Evolutionary conservation across 768 basidiomycete species (phyloP), one percentile per base, ranked within the genome.

Genomic region (Amanita rubescens): DNA sequence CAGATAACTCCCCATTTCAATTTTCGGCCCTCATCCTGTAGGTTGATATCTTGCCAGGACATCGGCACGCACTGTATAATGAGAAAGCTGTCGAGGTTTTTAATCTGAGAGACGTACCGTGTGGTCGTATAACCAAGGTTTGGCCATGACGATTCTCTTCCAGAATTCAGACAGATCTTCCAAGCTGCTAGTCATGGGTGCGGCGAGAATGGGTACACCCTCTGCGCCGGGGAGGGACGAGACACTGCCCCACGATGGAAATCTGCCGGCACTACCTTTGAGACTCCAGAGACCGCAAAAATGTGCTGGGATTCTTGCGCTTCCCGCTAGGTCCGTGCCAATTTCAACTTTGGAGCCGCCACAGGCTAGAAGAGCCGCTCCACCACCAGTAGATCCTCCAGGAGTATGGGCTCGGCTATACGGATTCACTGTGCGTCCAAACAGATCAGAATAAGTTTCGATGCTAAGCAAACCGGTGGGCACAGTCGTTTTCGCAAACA

Each of bases 301-400:
- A 57, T 87, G 82, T 12, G 87, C 80, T 3, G 88, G 88, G 24
- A 80, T 77, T 48, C 88, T 76, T 35, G 88, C 78, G 50, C 82
- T 84, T 9, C 88, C 89, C 2, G 80, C 87, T 25, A 89, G 69
- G 59, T 90, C 87, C 3, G 85, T 80, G 1, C 86, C 87, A 34
- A 89, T 75, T 35, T 86, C 86, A 19, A 87, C 74, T 59, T 81
- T 78, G 35, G 76, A 76, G 9, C 84, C 85, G 1, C 83, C 81
- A 46, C 76, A 71, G 0, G 85, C 85, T 0, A 89, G 60, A 1
- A 88, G 74, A 1, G 85, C 84, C 1, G 74, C 79, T 53, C 87
- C 87, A 8, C 87, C 87, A 0, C 86, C 84, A 0, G 82, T 81
- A 0, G 85, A 86, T 6, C 82, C 87, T 14, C 86, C 86, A 5